Conservation (phyloP, 805 yeast species). For the Wickerhamiella vanderwaltii region DNA sequence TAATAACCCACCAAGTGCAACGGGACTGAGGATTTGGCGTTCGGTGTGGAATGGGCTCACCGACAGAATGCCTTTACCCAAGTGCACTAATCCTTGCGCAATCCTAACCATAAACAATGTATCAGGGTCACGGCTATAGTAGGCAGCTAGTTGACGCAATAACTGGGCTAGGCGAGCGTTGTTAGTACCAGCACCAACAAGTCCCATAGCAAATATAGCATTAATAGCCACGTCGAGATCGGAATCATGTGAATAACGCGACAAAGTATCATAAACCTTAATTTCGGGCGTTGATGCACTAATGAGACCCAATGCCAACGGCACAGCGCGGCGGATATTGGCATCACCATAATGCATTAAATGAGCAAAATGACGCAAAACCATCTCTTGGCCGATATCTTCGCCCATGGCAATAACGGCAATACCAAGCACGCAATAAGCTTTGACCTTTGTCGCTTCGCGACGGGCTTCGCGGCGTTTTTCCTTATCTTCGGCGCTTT, state of each 20-base stretch:
- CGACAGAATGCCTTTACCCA: constrained; percentile 92
- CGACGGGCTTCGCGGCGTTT: constrained; percentile 24
- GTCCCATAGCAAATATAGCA: constrained; percentile 93
- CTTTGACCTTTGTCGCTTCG: constrained; percentile 44
- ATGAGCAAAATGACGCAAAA: constrained; percentile 91
- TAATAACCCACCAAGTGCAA: constrained; percentile 76
- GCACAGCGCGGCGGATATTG: constrained; percentile 83
- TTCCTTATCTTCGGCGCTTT: constrained; percentile 23
- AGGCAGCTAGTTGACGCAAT: constrained; percentile 85
- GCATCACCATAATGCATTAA: constrained; percentile 96
- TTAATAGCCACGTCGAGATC: constrained; percentile 90
- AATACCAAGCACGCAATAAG: constrained; percentile 86
- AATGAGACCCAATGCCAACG: constrained; percentile 93
- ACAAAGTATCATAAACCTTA: constrained; percentile 91
- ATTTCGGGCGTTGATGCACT: constrained; percentile 91
- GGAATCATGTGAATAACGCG: constrained; percentile 91
- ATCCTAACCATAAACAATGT: constrained; percentile 84
- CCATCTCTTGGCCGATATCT: constrained; percentile 95
- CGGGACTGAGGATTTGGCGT: constrained; percentile 75
- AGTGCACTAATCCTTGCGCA: constrained; percentile 87
- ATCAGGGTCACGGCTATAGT: constrained; percentile 82
- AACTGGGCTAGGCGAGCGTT: constrained; percentile 96
- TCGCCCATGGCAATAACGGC: constrained; percentile 96
- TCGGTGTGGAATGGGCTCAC: constrained; percentile 83
- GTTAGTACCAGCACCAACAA: constrained; percentile 97